Conservation (phyloP, 257 asterid species). For the Fraxinus quadrangulata region DNA sequence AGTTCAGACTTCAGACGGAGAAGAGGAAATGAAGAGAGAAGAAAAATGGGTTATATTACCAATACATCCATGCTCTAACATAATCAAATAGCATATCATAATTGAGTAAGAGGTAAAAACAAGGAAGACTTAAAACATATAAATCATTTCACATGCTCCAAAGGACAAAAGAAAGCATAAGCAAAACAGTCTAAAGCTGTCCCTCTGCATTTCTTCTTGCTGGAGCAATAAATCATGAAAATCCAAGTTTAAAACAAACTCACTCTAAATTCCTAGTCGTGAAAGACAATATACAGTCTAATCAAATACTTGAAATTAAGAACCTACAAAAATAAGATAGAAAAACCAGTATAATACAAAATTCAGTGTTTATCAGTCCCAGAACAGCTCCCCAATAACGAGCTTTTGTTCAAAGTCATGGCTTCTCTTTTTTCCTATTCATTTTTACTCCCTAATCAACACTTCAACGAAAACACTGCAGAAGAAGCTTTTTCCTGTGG, state of each 20-base stretch:
- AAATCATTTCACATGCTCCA: conserved; percentile 1
- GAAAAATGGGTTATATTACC: background rate
- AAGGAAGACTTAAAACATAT: background rate
- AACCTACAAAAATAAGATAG: background rate
- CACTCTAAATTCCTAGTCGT: background rate
- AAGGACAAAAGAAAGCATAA: background rate
- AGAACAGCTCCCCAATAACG: background rate
- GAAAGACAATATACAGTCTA: background rate
- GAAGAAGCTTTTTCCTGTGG: background rate
- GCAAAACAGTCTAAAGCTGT: background rate
- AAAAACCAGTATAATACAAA: background rate
- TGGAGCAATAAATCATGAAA: background rate
- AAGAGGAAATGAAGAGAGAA: background rate
- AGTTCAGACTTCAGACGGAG: background rate
- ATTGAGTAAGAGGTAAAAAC: background rate
- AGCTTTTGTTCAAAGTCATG: background rate
- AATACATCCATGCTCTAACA: conserved; percentile 12
- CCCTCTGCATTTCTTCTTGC: conserved; percentile 7
- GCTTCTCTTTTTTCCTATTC: background rate
- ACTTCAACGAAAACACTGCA: background rate
- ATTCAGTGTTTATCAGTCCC: background rate
- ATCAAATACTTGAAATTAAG: background rate
- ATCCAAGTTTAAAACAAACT: background rate
- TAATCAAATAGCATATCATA: conserved; percentile 12
- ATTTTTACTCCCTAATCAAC: background rate